A percentile compares a stretch with the other conserved stretches of the same genome.
Conservation (phyloP, 257 asterid species). For the Solanum dulcamara region DNA sequence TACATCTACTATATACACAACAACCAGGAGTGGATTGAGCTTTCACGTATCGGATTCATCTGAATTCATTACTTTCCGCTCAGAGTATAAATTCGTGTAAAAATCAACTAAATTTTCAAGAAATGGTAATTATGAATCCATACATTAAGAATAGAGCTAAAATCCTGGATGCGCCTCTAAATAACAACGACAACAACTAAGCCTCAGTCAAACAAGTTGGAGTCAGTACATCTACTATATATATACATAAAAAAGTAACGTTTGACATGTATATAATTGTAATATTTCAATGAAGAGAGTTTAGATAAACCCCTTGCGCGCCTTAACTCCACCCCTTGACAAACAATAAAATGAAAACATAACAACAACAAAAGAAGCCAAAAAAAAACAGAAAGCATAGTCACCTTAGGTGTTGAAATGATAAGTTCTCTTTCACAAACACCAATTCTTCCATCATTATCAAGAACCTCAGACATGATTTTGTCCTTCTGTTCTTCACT, state of each 20-base stretch:
- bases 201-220: not conserved
- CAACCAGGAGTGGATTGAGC: not conserved
- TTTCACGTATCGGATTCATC: not conserved
- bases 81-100: not conserved
- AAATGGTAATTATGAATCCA: not conserved
- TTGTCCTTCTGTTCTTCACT: not conserved
- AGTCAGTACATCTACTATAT: not conserved
- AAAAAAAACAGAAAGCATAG: not conserved
- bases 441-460: not conserved
- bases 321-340: not conserved
- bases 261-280: not conserved
- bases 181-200: not conserved
- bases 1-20: not conserved
- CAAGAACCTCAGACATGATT: not conserved
- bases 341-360: not conserved
- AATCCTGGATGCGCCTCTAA: not conserved
- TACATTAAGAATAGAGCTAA: not conserved
- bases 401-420: constrained; percentile 17
- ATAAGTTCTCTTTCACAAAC: constrained; percentile 17
- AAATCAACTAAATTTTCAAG: not conserved
- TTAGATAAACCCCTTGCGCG: not conserved
- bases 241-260: not conserved
- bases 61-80: not conserved
- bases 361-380: not conserved
- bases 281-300: not conserved